These are phyloP conservation scores for Salix viminalis DNA, from an alignment of 345 rosid species.

Conservation along the genomic window DNA sequence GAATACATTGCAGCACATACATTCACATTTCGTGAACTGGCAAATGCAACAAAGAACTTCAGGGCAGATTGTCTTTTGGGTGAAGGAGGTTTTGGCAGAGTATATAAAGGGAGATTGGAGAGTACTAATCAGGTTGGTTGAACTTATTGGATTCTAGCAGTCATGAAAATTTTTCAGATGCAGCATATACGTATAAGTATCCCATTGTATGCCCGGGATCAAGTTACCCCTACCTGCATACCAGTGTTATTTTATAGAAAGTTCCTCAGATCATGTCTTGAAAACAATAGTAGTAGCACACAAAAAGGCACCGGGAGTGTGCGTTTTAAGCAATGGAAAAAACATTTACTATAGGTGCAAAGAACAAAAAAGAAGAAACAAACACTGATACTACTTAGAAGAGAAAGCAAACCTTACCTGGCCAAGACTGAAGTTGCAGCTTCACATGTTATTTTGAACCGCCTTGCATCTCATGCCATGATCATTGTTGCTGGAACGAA, in stretches of 20 bases:
- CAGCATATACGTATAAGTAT: neutral
- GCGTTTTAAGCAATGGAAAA: neutral
- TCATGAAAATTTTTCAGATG: neutral
- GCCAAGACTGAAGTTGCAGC: neutral
- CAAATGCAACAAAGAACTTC: slow-evolving; percentile 74
- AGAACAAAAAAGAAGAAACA: neutral
- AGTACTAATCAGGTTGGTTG: slow-evolving; percentile 56
- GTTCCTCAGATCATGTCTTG: neutral
- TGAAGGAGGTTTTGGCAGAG: slow-evolving; percentile 90
- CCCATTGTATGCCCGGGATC: neutral
- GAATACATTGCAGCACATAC: slow-evolving; percentile 62
- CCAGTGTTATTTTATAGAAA: neutral
- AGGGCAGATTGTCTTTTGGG: slow-evolving; percentile 75
- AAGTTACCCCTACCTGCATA: neutral
- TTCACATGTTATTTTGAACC: neutral
- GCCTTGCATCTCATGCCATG: neutral
- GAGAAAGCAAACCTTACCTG: neutral
- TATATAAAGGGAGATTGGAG: slow-evolving; percentile 60
- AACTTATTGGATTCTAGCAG: slow-evolving; percentile 2
- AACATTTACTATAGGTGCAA: neutral
- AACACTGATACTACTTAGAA: neutral
- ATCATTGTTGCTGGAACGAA: neutral
- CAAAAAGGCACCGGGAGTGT: neutral
- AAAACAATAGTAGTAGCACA: neutral
- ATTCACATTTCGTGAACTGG: slow-evolving; percentile 70